Base-by-base conservation (phyloP, 2,329 filamentous ascomycete genomes). In the Colletotrichum cereale region DNA sequence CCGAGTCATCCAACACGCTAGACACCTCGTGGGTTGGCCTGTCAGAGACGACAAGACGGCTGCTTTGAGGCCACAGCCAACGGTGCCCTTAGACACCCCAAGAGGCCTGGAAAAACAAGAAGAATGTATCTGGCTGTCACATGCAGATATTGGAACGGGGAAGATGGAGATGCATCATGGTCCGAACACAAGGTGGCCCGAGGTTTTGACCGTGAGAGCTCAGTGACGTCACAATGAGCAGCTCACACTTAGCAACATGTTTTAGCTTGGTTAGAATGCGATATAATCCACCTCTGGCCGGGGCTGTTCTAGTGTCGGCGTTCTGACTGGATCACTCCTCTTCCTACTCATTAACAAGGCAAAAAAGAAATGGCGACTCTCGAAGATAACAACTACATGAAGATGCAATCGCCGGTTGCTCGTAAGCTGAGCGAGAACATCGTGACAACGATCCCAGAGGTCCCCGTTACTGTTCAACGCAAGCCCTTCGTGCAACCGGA, bases 401-500 rank as follows among this genome's bases (percentile, higher is more conserved):
- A 50, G n/a, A 18, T 50, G 31, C 36, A 55, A 16, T n/a, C 44
- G 26, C 16, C 56, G 3, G 38, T 12, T n/a, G n/a, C 34, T 40
- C 47, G 48, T 5, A 67, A 62, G 63, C 64, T 38, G 5, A 24
- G 44, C 18, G 53, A 66, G 47, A 34, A 65, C 16, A 57, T 72
- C n/a, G 38, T 66, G 10, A 42, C 34, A 38, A 71, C 70, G 3
- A 72, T 72, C 29, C 61, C 70, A 8, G 50, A 56, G 24, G 78
- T 77, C 0, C 75, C 75, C 4, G 75, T 80, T 6, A 80, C 78
- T 2, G 61, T 72, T 1, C 65, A 78, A 58, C 75, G 79, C 12
- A 77, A 76, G 40, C 78, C 78, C 0, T 80, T 79, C 56, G 31
- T 76, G 6, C 77, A 79, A 34, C 76, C 78, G 0, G 77, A 77